Conservation (phyloP, 2,329 filamentous ascomycete species). For the Fusarium graminum region DNA sequence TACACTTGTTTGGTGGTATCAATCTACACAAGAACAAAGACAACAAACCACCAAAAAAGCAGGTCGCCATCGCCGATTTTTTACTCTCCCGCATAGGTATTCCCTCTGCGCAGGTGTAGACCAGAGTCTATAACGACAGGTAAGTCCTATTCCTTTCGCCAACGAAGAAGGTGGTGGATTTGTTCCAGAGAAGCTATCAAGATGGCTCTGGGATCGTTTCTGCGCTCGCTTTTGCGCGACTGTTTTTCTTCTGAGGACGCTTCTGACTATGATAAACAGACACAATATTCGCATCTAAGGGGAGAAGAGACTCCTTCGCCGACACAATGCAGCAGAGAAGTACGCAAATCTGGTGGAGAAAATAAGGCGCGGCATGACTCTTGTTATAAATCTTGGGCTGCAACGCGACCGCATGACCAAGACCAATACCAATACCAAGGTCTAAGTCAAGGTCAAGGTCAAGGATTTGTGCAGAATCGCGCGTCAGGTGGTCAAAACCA, state of each 20-base stretch:
- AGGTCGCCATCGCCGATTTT: constrained; percentile 9
- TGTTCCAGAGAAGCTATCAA: constrained; percentile 10
- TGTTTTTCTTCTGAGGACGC: constrained; percentile 5
- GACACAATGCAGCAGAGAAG: background rate
- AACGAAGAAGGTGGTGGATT: constrained; percentile 12
- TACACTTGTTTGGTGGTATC: background rate
- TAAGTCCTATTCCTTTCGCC: background rate
- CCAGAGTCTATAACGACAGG: constrained; percentile 6
- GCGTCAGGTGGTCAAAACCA: constrained; percentile 21
- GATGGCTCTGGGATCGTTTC: constrained; percentile 31
- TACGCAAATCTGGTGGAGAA: background rate
- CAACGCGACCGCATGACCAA: constrained; percentile 1
- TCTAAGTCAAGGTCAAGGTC: constrained; percentile 11
- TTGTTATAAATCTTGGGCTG: constrained; percentile 4
- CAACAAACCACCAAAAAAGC: constrained; percentile 11
- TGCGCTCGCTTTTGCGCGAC: constrained; percentile 29
- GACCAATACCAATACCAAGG: background rate
- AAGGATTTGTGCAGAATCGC: constrained; percentile 13
- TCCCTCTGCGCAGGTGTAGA: background rate
- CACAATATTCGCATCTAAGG: background rate
- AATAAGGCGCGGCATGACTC: background rate
- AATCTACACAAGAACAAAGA: constrained; percentile 19
- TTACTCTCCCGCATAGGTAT: background rate
- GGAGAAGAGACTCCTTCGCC: background rate
- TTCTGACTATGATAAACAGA: constrained; percentile 24